Conservation (phyloP, 2,329 filamentous ascomycete species). For the Teratosphaeria destructans region DNA sequence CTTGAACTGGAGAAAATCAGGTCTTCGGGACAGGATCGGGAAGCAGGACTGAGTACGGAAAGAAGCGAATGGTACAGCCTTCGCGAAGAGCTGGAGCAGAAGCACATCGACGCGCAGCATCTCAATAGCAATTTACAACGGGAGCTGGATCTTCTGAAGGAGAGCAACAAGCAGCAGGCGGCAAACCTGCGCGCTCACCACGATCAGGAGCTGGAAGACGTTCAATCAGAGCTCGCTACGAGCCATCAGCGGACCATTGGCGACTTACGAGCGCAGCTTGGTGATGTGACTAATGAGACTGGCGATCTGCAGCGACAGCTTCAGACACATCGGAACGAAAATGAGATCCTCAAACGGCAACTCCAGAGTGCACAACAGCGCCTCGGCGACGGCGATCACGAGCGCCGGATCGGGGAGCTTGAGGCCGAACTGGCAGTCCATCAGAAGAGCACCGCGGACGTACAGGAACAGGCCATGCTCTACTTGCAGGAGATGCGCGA, state of each 20-base stretch:
- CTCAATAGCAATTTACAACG: slow-evolving; percentile 70
- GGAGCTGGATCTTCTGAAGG: slow-evolving; percentile 64
- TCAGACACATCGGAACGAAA: slow-evolving; percentile 45
- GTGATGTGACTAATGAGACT: slow-evolving; percentile 6
- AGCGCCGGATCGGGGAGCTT: slow-evolving; percentile 48
- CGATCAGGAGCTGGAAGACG: slow-evolving; percentile 12
- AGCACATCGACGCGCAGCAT: slow-evolving; percentile 38
- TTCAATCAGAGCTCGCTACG: slow-evolving; percentile 7
- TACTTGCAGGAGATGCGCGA: slow-evolving; percentile 84
- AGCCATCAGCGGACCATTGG: slow-evolving; percentile 5
- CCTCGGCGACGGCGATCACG: slow-evolving; percentile 43
- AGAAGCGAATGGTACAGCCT: slow-evolving; percentile 29
- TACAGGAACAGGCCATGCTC: slow-evolving; percentile 68
- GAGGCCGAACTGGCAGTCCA: slow-evolving; percentile 63
- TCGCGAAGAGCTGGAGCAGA: slow-evolving; percentile 54
- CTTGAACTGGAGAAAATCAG: slow-evolving; percentile 5
- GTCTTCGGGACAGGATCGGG: slow-evolving; percentile 1
- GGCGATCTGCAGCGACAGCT: slow-evolving; percentile 22
- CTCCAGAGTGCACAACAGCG: slow-evolving; percentile 23
- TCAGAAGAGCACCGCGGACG: slow-evolving; percentile 74
- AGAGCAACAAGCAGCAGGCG: slow-evolving; percentile 19
- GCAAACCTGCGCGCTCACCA: slow-evolving; percentile 15
- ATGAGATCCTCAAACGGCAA: slow-evolving; percentile 25
- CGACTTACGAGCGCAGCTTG: slow-evolving; percentile 9
- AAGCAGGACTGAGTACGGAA: slow-evolving; percentile 10